Evolutionary conservation across 1,284 basidiomycete genomes (phyloP).

Genomic region (Boletus hoseneyae): DNA sequence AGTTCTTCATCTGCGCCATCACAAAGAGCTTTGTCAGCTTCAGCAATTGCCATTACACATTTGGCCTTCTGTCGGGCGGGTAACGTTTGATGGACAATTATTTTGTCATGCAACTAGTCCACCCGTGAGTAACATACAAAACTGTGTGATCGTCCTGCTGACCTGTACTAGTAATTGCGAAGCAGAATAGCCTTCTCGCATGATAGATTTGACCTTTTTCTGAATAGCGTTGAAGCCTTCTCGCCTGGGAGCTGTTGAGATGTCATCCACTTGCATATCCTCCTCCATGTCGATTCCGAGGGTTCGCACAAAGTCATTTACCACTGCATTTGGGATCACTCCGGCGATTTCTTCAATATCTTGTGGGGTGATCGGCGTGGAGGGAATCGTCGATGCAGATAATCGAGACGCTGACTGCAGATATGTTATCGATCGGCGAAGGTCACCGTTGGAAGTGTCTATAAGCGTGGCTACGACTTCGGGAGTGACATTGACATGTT

Average conservation of each 20-base stretch:
- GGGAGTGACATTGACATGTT: constrained; percentile 49
- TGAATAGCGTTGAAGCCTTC: constrained; percentile 70
- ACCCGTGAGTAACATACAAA: constrained; percentile 7
- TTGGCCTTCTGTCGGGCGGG: constrained; percentile 79
- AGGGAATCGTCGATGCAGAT: constrained; percentile 64
- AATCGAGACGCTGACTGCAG: constrained; percentile 94
- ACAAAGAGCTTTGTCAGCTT: constrained; percentile 94
- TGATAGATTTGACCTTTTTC: constrained; percentile 70
- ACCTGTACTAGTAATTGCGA: constrained; percentile 90
- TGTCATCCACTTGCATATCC: constrained; percentile 50
- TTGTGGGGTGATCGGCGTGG: constrained; percentile 64
- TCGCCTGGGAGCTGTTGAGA: constrained; percentile 29
- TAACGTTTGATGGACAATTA: constrained; percentile 80
- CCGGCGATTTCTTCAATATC: constrained; percentile 98
- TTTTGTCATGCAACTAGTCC: constrained; percentile 83
- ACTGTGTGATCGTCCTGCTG: constrained; percentile 1
- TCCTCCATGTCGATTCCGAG: constrained; percentile 73
- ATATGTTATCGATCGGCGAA: constrained; percentile 98
- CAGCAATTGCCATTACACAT: constrained; percentile 85
- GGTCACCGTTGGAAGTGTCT: constrained; percentile 83
- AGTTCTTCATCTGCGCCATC: constrained; percentile 99
- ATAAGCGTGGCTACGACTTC: constrained; percentile 73
- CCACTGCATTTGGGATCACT: constrained; percentile 78
- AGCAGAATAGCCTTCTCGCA: constrained; percentile 90
- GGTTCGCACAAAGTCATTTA: constrained; percentile 65